Base-by-base conservation (phyloP, 1,139 yeast genomes). In the Candida buenavistaensis region DNA sequence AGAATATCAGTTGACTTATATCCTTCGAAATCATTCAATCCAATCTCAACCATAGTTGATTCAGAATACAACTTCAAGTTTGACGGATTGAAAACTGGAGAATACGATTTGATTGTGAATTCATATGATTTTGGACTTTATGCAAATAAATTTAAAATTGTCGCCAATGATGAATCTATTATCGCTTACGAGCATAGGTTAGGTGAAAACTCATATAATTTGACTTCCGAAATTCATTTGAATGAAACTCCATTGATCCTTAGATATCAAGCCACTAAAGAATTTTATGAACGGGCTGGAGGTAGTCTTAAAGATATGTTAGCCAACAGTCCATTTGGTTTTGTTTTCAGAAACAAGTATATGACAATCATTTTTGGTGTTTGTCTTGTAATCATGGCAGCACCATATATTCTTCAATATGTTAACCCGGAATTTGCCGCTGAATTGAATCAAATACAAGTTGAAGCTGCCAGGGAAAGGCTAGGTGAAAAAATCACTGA, bases 271-370 rank as follows among this genome's bases (percentile, higher is more conserved):
- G 55, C 47, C 14, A 34, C 45, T 23, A 63, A 62, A 38, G 54
- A 59, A 36, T 69, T 60, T 47, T 70, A 68, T 43, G 70, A 64
- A 41, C 41, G 41, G n/a, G 49, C 64, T 6, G 59, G 49, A 39
- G 61, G 65, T n/a, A 54, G 67, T 5, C 31, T 68, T 12, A 33
- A 37, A 8, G 66, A 60, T 30, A 57, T 69, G 61, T 33, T 69
- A 3, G 41, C 61, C 57, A 55, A 56, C 36, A 63, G 74, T 52
- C 76, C 76, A 3, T 54, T 70, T 30, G 76, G 75, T 10, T 58
- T 64, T 40, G 65, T 70, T 15, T 68, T 70, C 49, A 55, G 52
- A 38, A 69, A 60, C 47, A 55, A 47, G 23, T 33, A 53, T n/a
- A 68, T 64, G 45, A 66, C 75, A 5, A 44, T 59, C 7, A 41